phyloP scores from a whole-genome alignment of 495 filamentous ascomycete species.

The Penicillium subrubescens region DNA sequence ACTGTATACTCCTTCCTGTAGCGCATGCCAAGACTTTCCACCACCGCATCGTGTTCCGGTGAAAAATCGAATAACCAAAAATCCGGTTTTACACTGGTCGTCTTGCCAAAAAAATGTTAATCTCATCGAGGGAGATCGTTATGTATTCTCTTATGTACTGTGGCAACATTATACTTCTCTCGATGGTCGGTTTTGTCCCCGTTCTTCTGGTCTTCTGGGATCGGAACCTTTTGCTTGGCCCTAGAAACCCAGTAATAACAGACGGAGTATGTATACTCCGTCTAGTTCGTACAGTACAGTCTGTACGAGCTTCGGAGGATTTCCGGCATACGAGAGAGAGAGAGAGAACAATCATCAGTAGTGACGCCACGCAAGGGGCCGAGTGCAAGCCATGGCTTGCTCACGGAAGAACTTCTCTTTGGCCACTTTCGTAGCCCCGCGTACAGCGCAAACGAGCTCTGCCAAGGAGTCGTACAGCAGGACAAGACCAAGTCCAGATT shows the following conservation, averaged over 20 bases:
- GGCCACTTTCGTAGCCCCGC: neutral
- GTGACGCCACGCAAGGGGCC: neutral
- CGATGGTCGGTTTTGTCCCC: too few relatives aligned
- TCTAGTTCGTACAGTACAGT: neutral
- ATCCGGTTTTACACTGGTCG: neutral
- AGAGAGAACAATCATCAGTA: neutral
- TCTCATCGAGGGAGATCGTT: neutral
- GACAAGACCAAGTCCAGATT: neutral
- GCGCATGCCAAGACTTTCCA: neutral
- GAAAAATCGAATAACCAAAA: neutral
- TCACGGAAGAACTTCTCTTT: neutral
- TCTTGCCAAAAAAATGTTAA: neutral
- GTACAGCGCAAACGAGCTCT: neutral
- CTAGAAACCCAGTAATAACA: too few relatives aligned
- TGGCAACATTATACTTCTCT: too few relatives aligned
- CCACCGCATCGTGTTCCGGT: too few relatives aligned
- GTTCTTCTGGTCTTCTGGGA: too few relatives aligned
- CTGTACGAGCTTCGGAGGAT: neutral
- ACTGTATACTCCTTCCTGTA: too few relatives aligned
- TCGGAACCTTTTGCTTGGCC: too few relatives aligned
- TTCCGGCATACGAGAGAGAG: neutral
- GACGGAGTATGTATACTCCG: neutral
- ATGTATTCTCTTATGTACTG: too few relatives aligned
- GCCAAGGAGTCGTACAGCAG: neutral
- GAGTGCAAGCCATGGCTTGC: neutral